Base-by-base conservation (phyloP, 192 early-diverging fungal species). In the Geranomyces michiganensis region DNA sequence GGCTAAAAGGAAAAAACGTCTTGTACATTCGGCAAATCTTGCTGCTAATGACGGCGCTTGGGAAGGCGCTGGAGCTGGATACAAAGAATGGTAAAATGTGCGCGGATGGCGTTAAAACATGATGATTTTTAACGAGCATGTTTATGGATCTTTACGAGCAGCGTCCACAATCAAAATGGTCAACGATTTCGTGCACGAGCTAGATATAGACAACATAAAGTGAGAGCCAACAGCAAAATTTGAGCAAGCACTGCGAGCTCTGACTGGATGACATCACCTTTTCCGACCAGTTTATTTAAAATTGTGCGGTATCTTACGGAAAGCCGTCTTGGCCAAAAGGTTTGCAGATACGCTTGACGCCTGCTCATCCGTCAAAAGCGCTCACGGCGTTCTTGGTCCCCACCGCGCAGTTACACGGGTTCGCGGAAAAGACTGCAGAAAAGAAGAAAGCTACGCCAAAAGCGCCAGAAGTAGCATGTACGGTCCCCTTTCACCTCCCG, bases 21-120 rank as follows among this genome's bases (percentile, higher is more conserved):
- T 72, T 87, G 17, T 91, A 94, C 74, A 90, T 98, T 63, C 77
- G 87, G 14, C 92, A 93, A 58, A 79, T 94, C 5, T 77, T 90
- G 9, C 76, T 76, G 1, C 78, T 92, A 21, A 72, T 94, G 44
- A 75, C 70, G 10, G 85, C 89, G 0, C 62, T 91, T 19, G 19
- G 53, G 51, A 87, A 81, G 56, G 14, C 62, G 31, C 68, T 70
- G 51, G 51, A 41, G 36, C 36, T 10, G 3, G 36, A 41, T 41
- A 41, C 3, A 41, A 41, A 41, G 36, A 41, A 13, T 13, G 29
- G 36, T 41, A 41, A 41, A 10, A 24, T 55, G 6, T 55, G 51
- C 4, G 6, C 21, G 51, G 27, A 55, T 7, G 36, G 36, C n/a
- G n/a, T n/a, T n/a, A 10, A 41, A 3, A 41, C 3, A 41, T 41